Conservation (phyloP, 2,329 filamentous ascomycete genomes). For the Pseudogymnoascus sp. region DNA sequence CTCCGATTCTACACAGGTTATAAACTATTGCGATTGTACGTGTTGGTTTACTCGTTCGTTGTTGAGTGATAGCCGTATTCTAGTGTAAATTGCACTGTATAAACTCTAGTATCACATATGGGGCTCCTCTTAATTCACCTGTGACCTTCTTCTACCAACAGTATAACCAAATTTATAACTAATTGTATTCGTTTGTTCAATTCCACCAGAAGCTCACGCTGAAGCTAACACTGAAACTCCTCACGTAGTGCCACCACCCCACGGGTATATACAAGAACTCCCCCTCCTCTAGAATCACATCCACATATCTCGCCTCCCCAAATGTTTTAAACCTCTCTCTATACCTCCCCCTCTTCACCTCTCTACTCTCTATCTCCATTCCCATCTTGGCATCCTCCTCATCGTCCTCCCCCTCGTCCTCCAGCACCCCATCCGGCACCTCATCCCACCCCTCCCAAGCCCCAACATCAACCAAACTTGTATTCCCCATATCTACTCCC, state of each 20-base stretch:
- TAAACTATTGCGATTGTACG: not conserved
- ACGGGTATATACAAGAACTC: slow-evolving; percentile 84
- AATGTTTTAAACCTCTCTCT: slow-evolving; percentile 20
- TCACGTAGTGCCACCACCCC: slow-evolving; percentile 98
- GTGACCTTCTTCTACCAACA: not conserved
- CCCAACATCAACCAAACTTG: slow-evolving; percentile 69
- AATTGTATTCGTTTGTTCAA: not conserved
- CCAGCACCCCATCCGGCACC: slow-evolving; percentile 9
- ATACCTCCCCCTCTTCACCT: slow-evolving; percentile 10
- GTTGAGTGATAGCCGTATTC: not conserved
- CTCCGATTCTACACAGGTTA: not conserved
- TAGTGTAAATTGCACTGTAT: not conserved
- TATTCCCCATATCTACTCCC: slow-evolving; percentile 89
- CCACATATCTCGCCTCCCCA: slow-evolving; percentile 37
- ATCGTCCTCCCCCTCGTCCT: no score
- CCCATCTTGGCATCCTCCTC: no score
- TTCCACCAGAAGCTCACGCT: slow-evolving; percentile 98
- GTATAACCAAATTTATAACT: not conserved
- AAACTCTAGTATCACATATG: not conserved
- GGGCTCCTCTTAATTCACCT: not conserved
- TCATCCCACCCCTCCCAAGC: slow-evolving; percentile 49
- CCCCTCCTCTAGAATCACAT: slow-evolving; percentile 70
- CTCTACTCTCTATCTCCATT: slow-evolving; percentile 8
- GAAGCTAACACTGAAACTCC: slow-evolving; percentile 76
- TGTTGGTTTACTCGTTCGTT: not conserved